Base-by-base conservation (phyloP, 1,139 yeast genomes). In the Candida dubliniensis region DNA sequence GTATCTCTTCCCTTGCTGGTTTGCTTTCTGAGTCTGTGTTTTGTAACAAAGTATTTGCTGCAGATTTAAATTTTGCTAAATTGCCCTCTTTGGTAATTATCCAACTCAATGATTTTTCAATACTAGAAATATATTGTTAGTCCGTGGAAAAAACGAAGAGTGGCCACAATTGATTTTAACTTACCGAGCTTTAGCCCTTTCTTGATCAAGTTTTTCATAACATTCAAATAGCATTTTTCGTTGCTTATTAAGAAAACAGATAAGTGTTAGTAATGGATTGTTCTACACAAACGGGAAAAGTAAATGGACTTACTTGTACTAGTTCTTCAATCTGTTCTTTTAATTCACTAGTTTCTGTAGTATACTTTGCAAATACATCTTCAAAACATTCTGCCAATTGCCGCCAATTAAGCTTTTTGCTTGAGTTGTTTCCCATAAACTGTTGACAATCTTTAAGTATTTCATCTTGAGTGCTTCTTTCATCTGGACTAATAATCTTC, bases 201-300 rank as follows among this genome's bases (percentile, higher is more conserved):
- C 60, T 23, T 56, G 51, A 41, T 62, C 66, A 30, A 55, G 39
- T 10, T 53, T 45, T 38, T 52, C 58, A 4, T 51, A 54, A 6
- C 57, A 38, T 37, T 59, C 64, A 42, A 58, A 59, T 61, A 63
- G 59, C 14, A 54, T 47, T 30, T 48, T 54, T 4, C 44, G 41
- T 25, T 42, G 23, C 44, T 38, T 38, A 18, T 24, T 31, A 36
- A 8, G 13, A 29, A 13, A 34, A 34, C 23, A 18, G 8, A 8
- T 38, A 18, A 5, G 15, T 4, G 42, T 39, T 39, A 39, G 42
- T 39, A 38, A 23, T 11, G 18, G 15, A 18, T 18, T 33, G 12
- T 32, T 13, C 4, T 39, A 32, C 12, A 39, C 5, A 24, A 32
- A 32, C 10, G 33, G 26, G 4, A 8, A 25, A 30, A 37, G 39